phyloP scores from a whole-genome alignment of 148 eudicot genomes.

The Diospyros kaki region DNA sequence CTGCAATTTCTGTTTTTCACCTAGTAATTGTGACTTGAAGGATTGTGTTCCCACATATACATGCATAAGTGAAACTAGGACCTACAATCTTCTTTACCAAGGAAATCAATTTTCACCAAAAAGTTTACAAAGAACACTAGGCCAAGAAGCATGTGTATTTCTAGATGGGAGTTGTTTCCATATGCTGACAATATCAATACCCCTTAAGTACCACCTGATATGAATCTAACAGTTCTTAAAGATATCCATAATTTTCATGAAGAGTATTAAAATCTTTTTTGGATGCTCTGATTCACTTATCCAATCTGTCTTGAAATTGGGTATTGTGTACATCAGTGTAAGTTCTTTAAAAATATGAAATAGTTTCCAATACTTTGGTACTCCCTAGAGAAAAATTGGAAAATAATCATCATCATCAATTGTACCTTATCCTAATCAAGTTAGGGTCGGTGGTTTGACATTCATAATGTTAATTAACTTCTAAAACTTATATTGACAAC shows the following conservation, averaged over 20 bases:
- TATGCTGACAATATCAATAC: neutral
- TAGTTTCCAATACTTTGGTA: neutral
- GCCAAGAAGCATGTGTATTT: neutral
- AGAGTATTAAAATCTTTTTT: neutral
- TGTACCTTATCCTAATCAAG: no score
- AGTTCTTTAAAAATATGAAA: neutral
- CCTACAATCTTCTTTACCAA: conserved; percentile 7
- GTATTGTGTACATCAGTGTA: neutral
- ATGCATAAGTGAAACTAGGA: neutral
- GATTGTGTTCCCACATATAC: neutral
- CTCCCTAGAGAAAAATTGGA: no score
- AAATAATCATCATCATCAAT: no score
- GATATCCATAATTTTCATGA: neutral
- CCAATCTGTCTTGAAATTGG: neutral
- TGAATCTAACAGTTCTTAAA: neutral
- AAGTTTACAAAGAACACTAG: neutral
- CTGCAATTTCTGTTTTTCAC: neutral
- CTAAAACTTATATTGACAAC: no score
- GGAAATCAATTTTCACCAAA: neutral
- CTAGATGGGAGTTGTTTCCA: neutral
- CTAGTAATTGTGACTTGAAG: neutral
- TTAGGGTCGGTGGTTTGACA: no score
- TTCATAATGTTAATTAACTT: no score
- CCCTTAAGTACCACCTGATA: neutral
- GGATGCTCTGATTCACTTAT: neutral